phyloP scores from a whole-genome alignment of 805 yeast species.

The Wickerhamiella allomyrinae region DNA sequence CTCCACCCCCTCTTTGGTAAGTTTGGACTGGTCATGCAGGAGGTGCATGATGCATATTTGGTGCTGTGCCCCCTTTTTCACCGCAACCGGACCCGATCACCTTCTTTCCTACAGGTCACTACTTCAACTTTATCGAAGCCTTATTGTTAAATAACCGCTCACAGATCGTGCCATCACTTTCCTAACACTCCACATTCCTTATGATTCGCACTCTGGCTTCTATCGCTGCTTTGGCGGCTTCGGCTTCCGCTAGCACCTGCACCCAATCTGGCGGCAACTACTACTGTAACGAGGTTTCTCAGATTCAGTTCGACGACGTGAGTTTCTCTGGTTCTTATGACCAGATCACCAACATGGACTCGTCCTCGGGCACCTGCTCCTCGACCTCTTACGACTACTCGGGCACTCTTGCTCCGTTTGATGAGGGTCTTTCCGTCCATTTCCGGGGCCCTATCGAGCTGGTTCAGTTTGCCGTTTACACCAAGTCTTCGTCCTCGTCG shows the following conservation, averaged over 20 bases:
- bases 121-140: neutral
- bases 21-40: too few relatives aligned
- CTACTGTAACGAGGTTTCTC: constrained; percentile 62
- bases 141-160: neutral
- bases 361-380: constrained; percentile 54
- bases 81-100: neutral
- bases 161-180: too few relatives aligned
- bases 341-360: constrained; percentile 71
- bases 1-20: too few relatives aligned
- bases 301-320: constrained; percentile 51
- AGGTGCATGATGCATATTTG: neutral
- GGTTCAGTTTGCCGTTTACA: constrained; percentile 80
- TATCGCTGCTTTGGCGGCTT: constrained; percentile 19
- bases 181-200: neutral
- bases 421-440: constrained; percentile 78
- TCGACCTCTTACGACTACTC: constrained; percentile 42
- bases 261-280: constrained; percentile 53
- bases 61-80: neutral
- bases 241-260: constrained; percentile 30
- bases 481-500: constrained; percentile 35
- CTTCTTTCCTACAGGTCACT: neutral
- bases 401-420: constrained; percentile 64
- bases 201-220: constrained; percentile 15
- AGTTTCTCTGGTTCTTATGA: constrained; percentile 77
- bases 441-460: constrained; percentile 81